phyloP scores from a whole-genome alignment of 2,329 filamentous ascomycete species.

The Colletotrichum euphorbiae region DNA sequence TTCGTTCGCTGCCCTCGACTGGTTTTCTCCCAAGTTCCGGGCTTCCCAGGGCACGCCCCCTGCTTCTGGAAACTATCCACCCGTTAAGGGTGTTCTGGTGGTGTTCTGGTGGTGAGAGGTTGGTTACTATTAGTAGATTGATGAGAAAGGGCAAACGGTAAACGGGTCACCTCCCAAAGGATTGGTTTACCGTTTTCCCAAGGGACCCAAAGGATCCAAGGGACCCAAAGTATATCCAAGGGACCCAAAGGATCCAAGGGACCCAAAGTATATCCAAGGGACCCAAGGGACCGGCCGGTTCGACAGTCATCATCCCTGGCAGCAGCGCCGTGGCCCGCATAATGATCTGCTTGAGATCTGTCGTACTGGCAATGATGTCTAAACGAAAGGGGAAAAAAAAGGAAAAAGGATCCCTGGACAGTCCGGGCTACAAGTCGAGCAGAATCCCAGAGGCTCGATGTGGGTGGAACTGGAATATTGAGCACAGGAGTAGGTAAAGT shows the following conservation, averaged over 20 bases:
- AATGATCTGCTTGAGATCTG: constrained; percentile 25
- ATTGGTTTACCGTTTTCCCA: constrained; percentile 21
- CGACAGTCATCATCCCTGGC: constrained; percentile 26
- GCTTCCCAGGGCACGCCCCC: not conserved
- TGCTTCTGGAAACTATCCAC: constrained; percentile 32
- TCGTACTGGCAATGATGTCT: not conserved
- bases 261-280: constrained; percentile 6
- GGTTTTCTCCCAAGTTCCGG: too few relatives aligned
- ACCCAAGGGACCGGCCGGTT: constrained; percentile 15
- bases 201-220: constrained; percentile 9
- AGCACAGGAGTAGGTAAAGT: not conserved
- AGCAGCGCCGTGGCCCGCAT: constrained; percentile 19
- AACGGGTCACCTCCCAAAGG: constrained; percentile 12
- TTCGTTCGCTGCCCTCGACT: not conserved
- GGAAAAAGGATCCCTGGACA: not conserved
- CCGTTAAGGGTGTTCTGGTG: too few relatives aligned
- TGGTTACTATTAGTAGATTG: constrained; percentile 17
- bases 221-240: constrained; percentile 6
- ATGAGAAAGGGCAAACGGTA: not conserved
- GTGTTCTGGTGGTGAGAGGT: constrained; percentile 36
- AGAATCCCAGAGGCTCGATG: constrained; percentile 14
- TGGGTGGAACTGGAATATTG: constrained; percentile 23
- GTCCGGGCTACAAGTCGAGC: constrained; percentile 5
- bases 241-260: constrained; percentile 12
- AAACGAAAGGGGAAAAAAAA: not conserved